A percentile compares a stretch with the other conserved stretches of the same genome.
phyloP scores from a whole-genome alignment of 139 green algal genomes.

The Tetradesmus lagerheimii region DNA sequence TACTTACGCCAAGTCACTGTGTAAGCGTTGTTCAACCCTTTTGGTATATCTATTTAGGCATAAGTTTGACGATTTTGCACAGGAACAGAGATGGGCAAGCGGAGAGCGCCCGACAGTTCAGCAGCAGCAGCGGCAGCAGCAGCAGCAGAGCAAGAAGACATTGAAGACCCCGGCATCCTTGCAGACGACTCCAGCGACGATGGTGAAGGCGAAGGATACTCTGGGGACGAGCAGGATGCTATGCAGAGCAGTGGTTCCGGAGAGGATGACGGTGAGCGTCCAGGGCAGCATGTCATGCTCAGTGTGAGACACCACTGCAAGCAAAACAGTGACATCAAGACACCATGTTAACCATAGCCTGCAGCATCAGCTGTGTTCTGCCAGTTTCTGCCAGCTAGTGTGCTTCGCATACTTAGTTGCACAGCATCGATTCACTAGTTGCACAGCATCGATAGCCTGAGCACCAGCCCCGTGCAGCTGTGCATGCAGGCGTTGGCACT shows the following conservation, averaged over 20 bases:
- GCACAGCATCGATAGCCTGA: too few species aligned
- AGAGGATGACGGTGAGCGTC: neutral
- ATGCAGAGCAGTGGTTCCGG: neutral
- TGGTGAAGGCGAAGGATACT: neutral
- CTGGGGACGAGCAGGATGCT: neutral
- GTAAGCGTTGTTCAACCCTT: neutral
- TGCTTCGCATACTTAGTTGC: too few species aligned
- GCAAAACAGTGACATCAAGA: too few species aligned
- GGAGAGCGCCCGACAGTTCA: neutral
- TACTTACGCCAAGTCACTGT: neutral
- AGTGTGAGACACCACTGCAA: too few species aligned
- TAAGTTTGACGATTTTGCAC: neutral
- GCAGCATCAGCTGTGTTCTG: too few species aligned
- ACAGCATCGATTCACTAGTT: too few species aligned
- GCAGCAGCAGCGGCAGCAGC: neutral
- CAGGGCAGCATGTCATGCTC: neutral
- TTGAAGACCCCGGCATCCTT: constrained; percentile 28
- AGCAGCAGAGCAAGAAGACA: neutral
- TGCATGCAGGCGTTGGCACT: neutral
- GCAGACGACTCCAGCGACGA: constrained; percentile 29
- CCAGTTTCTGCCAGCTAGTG: too few species aligned
- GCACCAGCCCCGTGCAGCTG: neutral
- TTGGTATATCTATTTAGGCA: neutral
- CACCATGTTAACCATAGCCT: too few species aligned
- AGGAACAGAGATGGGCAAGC: neutral